These are phyloP conservation scores for Porodaedalea pini DNA, from an alignment of 1,284 basidiomycete genomes.

Conservation along the genomic window DNA sequence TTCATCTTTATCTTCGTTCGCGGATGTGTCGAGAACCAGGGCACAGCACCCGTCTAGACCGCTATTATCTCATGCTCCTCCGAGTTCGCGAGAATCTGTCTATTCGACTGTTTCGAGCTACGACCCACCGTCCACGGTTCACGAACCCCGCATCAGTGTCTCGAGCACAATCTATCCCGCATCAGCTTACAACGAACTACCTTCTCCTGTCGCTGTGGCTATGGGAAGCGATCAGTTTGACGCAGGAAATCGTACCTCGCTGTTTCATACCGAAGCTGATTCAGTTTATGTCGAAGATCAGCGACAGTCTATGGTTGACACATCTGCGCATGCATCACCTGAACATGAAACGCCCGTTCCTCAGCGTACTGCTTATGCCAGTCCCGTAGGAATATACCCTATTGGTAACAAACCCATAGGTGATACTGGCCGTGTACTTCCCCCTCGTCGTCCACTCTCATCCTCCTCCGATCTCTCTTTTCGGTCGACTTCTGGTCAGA, in stretches of 20 bases:
- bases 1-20: background rate
- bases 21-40: background rate
- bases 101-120: slow-evolving; percentile 31
- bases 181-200: slow-evolving; percentile 25
- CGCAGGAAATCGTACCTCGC: slow-evolving; percentile 3
- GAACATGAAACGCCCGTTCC: slow-evolving; percentile 5
- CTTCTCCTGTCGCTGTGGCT: slow-evolving; percentile 8
- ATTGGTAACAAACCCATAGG: slow-evolving; percentile 3
- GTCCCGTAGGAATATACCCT: slow-evolving; percentile 7
- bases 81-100: slow-evolving; percentile 24
- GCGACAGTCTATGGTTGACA: slow-evolving; percentile 5
- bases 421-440: background rate
- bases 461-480: slow-evolving; percentile 1
- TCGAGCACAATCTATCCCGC: slow-evolving; percentile 43
- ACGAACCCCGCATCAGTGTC: slow-evolving; percentile 41
- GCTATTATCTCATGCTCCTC: slow-evolving; percentile 29
- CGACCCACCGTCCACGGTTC: slow-evolving; percentile 36
- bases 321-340: slow-evolving; percentile 1
- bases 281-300: slow-evolving; percentile 5
- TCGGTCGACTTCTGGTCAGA: slow-evolving; percentile 14
- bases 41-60: slow-evolving; percentile 20
- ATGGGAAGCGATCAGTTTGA: background rate
- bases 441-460: slow-evolving; percentile 10
- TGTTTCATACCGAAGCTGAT: slow-evolving; percentile 5
- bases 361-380: slow-evolving; percentile 3